A percentile compares a stretch with the other conserved stretches of the same genome.
Evolutionary conservation across 257 asterid species (phyloP).

Genomic region (Cordia subcordata): DNA sequence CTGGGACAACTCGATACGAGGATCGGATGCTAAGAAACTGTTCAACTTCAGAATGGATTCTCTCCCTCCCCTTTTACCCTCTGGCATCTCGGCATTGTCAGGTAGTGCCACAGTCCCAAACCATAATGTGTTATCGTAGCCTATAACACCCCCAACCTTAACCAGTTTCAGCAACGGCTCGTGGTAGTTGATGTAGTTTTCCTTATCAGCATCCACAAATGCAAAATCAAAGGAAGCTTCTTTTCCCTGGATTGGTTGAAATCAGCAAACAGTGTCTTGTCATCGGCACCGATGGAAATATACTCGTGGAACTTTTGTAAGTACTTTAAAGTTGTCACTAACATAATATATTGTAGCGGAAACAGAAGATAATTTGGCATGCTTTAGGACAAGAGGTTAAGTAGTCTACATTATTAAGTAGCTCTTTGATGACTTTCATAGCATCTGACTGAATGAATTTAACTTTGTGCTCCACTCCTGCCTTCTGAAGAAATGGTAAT

Average conservation of each 20-base stretch:
- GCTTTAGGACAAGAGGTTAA: neutral
- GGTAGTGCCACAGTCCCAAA: slow-evolving; percentile 42
- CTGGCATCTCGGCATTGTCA: slow-evolving; percentile 34
- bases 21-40: slow-evolving; percentile 38
- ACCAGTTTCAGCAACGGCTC: slow-evolving; percentile 38
- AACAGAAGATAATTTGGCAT: neutral
- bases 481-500: slow-evolving; percentile 44
- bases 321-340: slow-evolving; percentile 1
- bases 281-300: too few relatives aligned
- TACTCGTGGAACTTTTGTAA: too few relatives aligned
- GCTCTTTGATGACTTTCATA: slow-evolving; percentile 21
- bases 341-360: neutral
- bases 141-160: slow-evolving; percentile 43
- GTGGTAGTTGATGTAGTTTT: slow-evolving; percentile 44
- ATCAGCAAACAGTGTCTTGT: neutral
- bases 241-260: neutral
- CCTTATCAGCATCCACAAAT: slow-evolving; percentile 56
- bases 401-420: slow-evolving; percentile 25
- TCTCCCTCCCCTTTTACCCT: slow-evolving; percentile 23
- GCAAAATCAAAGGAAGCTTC: slow-evolving; percentile 48
- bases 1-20: slow-evolving; percentile 38
- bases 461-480: slow-evolving; percentile 44
- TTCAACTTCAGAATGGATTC: slow-evolving; percentile 27
- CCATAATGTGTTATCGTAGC: slow-evolving; percentile 55
- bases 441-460: slow-evolving; percentile 43